Percentiles rank a stretch among this genome's conserved stretches.
Conservation (phyloP, 1,284 basidiomycete species). For the Chondrostereum purpureum region DNA sequence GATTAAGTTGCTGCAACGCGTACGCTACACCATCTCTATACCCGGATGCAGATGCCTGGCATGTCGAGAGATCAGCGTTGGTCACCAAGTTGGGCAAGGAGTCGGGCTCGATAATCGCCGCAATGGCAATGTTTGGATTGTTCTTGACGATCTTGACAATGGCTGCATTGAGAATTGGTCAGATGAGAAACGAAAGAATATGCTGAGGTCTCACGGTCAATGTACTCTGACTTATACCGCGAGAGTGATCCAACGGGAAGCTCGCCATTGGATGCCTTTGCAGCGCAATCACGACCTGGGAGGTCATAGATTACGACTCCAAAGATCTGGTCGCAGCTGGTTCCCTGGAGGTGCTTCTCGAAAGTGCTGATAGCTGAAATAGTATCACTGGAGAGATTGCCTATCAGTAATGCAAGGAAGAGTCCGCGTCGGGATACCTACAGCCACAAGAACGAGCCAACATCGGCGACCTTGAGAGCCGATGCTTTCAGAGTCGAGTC, state of each 20-base stretch:
- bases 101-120: constrained; percentile 61
- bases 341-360: constrained; percentile 34
- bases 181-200: constrained; percentile 6
- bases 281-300: constrained; percentile 60
- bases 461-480: constrained; percentile 44
- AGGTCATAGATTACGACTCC: constrained; percentile 60
- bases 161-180: constrained; percentile 22
- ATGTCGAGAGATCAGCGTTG: constrained; percentile 53
- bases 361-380: too few relatives aligned
- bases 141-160: too few relatives aligned
- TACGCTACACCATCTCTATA: constrained; percentile 23
- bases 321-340: constrained; percentile 46
- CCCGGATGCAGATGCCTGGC: constrained; percentile 17
- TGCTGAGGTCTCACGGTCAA: constrained; percentile 57
- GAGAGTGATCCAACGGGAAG: constrained; percentile 50
- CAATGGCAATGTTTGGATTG: constrained; percentile 53
- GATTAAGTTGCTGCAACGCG: not conserved
- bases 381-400: too few relatives aligned
- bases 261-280: constrained; percentile 59
- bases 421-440: constrained; percentile 45
- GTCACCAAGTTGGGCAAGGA: constrained; percentile 58
- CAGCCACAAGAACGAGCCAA: constrained; percentile 60
- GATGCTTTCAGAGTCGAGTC: constrained; percentile 42
- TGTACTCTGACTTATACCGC: constrained; percentile 54
- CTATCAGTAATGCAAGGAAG: too few relatives aligned